Conservation (phyloP, 2,329 filamentous ascomycete genomes). For the Talaromyces sp. region DNA sequence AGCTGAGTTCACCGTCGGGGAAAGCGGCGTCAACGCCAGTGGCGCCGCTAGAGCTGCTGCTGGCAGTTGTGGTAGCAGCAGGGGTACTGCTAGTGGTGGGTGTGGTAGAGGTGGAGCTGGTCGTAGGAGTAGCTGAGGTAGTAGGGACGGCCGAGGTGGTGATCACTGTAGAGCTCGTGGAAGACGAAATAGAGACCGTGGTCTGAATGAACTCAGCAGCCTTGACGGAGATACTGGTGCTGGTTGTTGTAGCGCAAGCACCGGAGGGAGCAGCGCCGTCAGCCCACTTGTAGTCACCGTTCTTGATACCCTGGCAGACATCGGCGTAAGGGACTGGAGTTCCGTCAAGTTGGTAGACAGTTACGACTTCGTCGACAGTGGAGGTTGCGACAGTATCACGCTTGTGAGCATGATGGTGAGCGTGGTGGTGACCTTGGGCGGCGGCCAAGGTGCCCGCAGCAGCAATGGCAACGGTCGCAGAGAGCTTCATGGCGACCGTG, state of each 20-base stretch:
- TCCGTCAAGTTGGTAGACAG: slow-evolving; percentile 71
- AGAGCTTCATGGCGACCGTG: slow-evolving; percentile 41
- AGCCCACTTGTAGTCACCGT: slow-evolving; percentile 65
- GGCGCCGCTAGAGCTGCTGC: slow-evolving; percentile 30
- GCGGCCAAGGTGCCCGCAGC: slow-evolving; percentile 44
- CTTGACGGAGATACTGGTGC: slow-evolving; percentile 35
- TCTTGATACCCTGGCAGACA: slow-evolving; percentile 68
- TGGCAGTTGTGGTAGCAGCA: slow-evolving; percentile 19
- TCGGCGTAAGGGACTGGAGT: slow-evolving; percentile 58
- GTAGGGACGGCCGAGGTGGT: slow-evolving; percentile 21
- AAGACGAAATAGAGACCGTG: slow-evolving; percentile 17
- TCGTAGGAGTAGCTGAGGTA: slow-evolving; percentile 23
- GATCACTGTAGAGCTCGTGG: slow-evolving; percentile 1
- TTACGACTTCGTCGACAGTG: slow-evolving; percentile 61
- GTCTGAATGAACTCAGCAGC: slow-evolving; percentile 53
- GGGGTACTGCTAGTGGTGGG: slow-evolving; percentile 23
- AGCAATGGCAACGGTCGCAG: slow-evolving; percentile 41
- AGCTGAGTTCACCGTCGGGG: slow-evolving; percentile 70
- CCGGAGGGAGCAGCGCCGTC: slow-evolving; percentile 61
- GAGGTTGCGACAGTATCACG: slow-evolving; percentile 51
- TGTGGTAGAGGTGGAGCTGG: slow-evolving; percentile 19
- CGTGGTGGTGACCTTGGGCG: slow-evolving; percentile 46
- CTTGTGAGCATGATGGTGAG: slow-evolving; percentile 42
- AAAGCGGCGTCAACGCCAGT: slow-evolving; percentile 67
- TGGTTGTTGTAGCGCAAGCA: slow-evolving; percentile 44